A percentile compares a stretch with the other conserved stretches of the same genome.
Conservation (phyloP, 495 filamentous ascomycete species). For the Penicillium cinerascens region DNA sequence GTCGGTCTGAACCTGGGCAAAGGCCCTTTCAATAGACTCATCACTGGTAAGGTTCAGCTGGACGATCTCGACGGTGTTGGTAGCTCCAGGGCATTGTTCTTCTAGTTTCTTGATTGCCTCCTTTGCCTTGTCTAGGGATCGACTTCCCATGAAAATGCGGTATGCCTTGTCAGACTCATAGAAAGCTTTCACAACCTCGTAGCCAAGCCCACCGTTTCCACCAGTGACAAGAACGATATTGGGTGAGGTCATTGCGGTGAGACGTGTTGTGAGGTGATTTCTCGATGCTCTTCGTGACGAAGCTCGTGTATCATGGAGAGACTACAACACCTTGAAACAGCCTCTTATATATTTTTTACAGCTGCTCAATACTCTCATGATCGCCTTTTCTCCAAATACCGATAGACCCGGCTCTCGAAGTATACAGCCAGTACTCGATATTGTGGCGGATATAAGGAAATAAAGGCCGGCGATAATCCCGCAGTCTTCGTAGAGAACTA, state of each 20-base stretch:
- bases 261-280: background rate
- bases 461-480: background rate
- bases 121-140: constrained; percentile 7
- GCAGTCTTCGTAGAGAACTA: background rate
- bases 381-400: constrained; percentile 1
- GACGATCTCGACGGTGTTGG: constrained; percentile 12
- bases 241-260: constrained; percentile 4
- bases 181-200: constrained; percentile 15
- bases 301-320: background rate
- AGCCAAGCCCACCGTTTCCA: constrained; percentile 14
- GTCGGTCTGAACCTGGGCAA: constrained; percentile 22
- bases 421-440: no score
- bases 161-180: constrained; percentile 6
- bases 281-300: background rate
- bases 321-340: background rate
- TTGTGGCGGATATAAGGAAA: constrained; percentile 6
- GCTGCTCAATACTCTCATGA: background rate
- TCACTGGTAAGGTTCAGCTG: constrained; percentile 35
- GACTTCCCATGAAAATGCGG: constrained; percentile 10
- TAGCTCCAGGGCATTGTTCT: constrained; percentile 2
- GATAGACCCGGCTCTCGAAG: constrained; percentile 7
- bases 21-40: constrained; percentile 32
- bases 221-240: constrained; percentile 11
- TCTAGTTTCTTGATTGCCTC: constrained; percentile 6
- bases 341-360: background rate